Conservation (phyloP, 495 filamentous ascomycete genomes). For the Parachaetomium inaequale region DNA sequence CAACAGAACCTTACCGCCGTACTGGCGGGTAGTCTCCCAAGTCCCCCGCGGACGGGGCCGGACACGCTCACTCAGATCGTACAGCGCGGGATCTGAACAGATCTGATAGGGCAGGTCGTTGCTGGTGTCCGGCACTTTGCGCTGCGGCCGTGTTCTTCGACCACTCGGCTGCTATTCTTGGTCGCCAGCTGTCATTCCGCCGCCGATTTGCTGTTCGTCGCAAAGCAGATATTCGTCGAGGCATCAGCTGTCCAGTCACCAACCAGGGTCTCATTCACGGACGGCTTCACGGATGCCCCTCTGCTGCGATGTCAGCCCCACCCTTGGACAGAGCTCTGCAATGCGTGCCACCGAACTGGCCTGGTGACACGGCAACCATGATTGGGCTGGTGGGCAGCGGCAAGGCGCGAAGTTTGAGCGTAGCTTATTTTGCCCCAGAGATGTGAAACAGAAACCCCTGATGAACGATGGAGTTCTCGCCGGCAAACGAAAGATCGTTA, state of each 20-base stretch:
- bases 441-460: neutral
- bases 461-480: neutral
- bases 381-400: slow-evolving; percentile 4
- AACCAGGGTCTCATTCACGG: slow-evolving; percentile 21
- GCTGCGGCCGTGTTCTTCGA: slow-evolving; percentile 5
- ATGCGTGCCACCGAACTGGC: neutral
- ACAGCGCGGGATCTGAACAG: slow-evolving; percentile 8
- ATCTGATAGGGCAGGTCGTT: slow-evolving; percentile 10
- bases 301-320: neutral
- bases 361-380: neutral
- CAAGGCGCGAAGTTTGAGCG: slow-evolving; percentile 3
- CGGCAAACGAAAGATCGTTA: neutral
- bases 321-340: neutral
- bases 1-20: slow-evolving; percentile 1
- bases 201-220: neutral
- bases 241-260: slow-evolving; percentile 10
- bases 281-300: neutral
- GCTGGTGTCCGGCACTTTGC: neutral
- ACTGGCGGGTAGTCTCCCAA: neutral
- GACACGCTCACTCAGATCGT: neutral
- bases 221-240: neutral
- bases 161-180: slow-evolving; percentile 17
- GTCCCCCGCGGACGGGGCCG: neutral
- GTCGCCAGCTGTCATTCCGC: neutral
- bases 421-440: neutral